phyloP scores from a whole-genome alignment of 495 filamentous ascomycete species.

The Paragyromitra xinjiangensis region DNA sequence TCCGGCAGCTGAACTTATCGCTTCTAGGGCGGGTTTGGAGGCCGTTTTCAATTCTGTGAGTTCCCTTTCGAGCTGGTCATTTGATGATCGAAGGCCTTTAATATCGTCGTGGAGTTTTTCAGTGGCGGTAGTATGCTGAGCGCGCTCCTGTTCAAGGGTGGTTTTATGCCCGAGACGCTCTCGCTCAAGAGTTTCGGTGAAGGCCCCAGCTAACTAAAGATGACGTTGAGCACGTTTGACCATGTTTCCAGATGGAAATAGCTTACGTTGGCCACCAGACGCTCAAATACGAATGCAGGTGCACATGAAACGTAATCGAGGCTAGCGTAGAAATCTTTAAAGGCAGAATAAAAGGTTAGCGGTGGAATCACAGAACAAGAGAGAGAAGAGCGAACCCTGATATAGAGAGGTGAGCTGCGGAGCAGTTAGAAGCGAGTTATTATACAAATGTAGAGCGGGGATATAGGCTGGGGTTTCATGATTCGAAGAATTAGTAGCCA shows the following conservation, averaged over 20 bases:
- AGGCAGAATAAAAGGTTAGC: neutral
- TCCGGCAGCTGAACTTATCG: neutral
- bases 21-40: neutral
- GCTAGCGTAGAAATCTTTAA: neutral
- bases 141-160: neutral
- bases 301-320: neutral
- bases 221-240: neutral
- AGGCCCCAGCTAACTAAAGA: neutral
- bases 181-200: neutral
- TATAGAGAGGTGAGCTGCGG: neutral
- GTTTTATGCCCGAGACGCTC: no score
- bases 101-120: neutral
- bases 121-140: neutral
- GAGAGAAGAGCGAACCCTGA: neutral
- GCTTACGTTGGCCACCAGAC: neutral
- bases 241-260: no score
- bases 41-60: neutral
- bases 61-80: neutral
- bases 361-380: neutral
- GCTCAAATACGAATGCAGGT: constrained; percentile 7
- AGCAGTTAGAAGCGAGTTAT: neutral
- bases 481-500: no score
- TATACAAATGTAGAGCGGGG: neutral
- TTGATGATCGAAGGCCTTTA: neutral
- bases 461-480: neutral